These are phyloP conservation scores for Cercospora sp. DNA, from an alignment of 2,329 filamentous ascomycete genomes.

Conservation along the genomic window DNA sequence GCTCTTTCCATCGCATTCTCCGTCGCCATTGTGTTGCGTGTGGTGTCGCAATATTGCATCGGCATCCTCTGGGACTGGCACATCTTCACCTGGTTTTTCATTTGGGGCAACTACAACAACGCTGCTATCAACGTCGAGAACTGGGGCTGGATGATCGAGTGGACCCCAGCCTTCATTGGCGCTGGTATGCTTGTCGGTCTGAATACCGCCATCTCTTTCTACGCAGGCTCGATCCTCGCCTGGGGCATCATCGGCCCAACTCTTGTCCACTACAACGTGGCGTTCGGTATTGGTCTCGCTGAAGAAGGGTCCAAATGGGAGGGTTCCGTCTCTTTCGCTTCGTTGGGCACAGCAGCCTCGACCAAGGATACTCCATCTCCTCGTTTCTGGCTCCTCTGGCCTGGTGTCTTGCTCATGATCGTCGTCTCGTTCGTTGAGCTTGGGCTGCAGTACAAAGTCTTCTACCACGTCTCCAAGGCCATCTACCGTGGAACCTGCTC, in stretches of 20 bases:
- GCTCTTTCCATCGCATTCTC: conserved; percentile 56
- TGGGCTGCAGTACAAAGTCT: conserved; percentile 40
- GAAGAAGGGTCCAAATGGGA: conserved; percentile 47
- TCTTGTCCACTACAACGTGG: conserved; percentile 55
- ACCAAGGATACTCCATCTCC: conserved; percentile 50
- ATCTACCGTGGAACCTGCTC: conserved; percentile 51
- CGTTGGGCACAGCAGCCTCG: conserved; percentile 40
- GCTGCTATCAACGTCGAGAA: conserved; percentile 57
- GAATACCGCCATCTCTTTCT: conserved; percentile 61
- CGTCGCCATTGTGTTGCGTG: conserved; percentile 54
- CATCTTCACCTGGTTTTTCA: conserved; percentile 53
- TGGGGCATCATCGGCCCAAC: conserved; percentile 60
- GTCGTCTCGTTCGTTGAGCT: conserved; percentile 51
- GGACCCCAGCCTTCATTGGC: conserved; percentile 63
- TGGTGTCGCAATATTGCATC: conserved; percentile 60
- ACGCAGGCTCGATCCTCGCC: conserved; percentile 56
- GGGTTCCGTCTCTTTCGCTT: conserved; percentile 44
- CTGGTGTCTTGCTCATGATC: conserved; percentile 54
- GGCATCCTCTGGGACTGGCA: conserved; percentile 57
- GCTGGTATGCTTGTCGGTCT: conserved; percentile 59
- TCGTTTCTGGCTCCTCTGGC: conserved; percentile 57
- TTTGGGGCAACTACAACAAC: conserved; percentile 57
- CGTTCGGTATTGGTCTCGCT: conserved; percentile 45
- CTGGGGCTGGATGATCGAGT: conserved; percentile 63
- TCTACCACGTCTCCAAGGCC: conserved; percentile 52